phyloP scores from a whole-genome alignment of 768 basidiomycete species.

The Trametes villosa region DNA sequence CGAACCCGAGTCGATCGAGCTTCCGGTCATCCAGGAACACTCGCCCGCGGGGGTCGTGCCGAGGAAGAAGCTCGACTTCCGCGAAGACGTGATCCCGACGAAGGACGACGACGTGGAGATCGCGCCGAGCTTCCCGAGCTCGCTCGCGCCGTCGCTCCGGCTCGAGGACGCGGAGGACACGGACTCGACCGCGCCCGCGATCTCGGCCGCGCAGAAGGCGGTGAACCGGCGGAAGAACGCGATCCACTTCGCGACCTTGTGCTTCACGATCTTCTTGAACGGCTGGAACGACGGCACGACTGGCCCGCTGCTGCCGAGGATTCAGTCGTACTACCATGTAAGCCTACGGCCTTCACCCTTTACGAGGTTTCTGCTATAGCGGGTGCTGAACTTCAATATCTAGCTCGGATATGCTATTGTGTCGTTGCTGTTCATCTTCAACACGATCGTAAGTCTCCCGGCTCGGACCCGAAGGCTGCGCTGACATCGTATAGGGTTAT shows the following conservation, averaged over 20 bases:
- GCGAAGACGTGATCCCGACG: conserved; percentile 7
- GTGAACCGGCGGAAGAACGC: conserved; percentile 15
- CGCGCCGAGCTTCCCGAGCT: conserved; percentile 24
- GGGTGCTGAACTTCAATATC: not conserved
- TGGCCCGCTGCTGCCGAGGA: conserved; percentile 74
- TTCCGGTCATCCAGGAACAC: conserved; percentile 20
- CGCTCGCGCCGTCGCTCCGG: conserved; percentile 24
- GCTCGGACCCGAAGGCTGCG: not conserved
- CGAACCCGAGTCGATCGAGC: conserved; percentile 27
- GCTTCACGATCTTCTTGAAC: conserved; percentile 59
- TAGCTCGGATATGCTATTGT: conserved; percentile 57
- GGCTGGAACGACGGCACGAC: conserved; percentile 82
- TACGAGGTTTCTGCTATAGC: not conserved
- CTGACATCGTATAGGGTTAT: conserved; percentile 43
- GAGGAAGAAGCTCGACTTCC: conserved; percentile 12
- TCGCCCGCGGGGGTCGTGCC: not conserved
- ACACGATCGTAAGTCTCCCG: conserved; percentile 41
- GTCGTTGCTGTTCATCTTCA: conserved; percentile 62
- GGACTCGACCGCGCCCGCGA: conserved; percentile 20
- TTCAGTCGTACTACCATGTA: conserved; percentile 60
- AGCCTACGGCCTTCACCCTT: not conserved
- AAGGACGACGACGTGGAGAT: conserved; percentile 22
- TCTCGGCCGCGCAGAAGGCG: conserved; percentile 27
- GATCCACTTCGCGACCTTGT: conserved; percentile 59
- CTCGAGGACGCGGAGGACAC: conserved; percentile 8